Evolutionary conservation across 805 yeast genomes (phyloP).

Genomic region (Metschnikowia corniflorae): DNA sequence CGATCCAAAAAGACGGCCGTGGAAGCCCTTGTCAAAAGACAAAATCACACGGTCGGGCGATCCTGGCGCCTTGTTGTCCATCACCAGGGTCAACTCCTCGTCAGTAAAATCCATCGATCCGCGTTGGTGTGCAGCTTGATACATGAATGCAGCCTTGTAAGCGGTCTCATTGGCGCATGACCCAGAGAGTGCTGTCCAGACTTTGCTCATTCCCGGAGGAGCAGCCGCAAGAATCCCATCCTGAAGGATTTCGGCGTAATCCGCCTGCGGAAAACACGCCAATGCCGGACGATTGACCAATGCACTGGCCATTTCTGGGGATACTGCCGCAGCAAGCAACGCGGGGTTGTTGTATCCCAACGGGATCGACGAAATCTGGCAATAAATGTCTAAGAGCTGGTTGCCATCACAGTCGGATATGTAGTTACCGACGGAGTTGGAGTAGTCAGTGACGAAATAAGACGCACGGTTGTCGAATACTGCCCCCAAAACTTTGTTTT

Average conservation of each 20-base stretch:
- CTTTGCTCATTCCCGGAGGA: conserved; percentile 55
- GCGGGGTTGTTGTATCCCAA: conserved; percentile 44
- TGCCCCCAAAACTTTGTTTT: conserved; percentile 34
- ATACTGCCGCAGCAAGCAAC: conserved; percentile 34
- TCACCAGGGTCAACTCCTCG: conserved; percentile 46
- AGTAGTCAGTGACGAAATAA: conserved; percentile 40
- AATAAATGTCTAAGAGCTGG: conserved; percentile 37
- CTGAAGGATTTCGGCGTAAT: conserved; percentile 46
- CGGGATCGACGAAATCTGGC: conserved; percentile 43
- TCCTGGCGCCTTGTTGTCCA: conserved; percentile 52
- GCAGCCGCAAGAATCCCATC: conserved; percentile 58
- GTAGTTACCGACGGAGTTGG: conserved; percentile 38
- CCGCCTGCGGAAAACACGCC: conserved; percentile 60
- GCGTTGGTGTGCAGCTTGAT: conserved; percentile 53
- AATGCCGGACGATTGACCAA: conserved; percentile 42
- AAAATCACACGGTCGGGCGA: conserved; percentile 50
- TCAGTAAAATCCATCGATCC: conserved; percentile 42
- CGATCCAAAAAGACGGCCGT: conserved; percentile 55
- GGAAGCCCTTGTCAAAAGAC: conserved; percentile 54
- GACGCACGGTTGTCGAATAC: conserved; percentile 42
- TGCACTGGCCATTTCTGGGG: conserved; percentile 41
- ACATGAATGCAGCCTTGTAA: conserved; percentile 68
- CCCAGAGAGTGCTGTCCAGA: conserved; percentile 66
- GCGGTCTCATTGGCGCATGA: conserved; percentile 72
- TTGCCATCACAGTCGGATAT: conserved; percentile 43